Evolutionary conservation across 2,329 filamentous ascomycete genomes (phyloP).

Genomic region (Botrytis squamosa): DNA sequence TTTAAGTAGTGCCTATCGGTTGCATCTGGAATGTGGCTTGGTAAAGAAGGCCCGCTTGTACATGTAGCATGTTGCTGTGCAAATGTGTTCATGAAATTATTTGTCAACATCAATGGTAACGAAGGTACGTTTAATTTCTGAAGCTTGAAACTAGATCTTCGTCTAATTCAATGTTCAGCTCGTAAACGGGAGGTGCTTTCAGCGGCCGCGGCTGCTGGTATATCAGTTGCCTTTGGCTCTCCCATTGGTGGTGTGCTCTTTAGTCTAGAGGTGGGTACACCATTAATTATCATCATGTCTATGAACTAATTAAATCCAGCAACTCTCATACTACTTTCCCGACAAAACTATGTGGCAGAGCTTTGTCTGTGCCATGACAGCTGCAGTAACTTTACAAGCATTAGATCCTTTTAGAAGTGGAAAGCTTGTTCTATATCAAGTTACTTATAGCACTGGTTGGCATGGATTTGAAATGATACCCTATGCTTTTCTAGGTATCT

Average conservation of each 20-base stretch:
- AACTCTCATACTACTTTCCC: constrained; percentile 95
- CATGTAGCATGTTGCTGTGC: constrained; percentile 97
- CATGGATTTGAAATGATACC: constrained; percentile 92
- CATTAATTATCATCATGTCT: neutral
- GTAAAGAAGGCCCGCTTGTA: constrained; percentile 92
- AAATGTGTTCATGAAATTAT: constrained; percentile 89
- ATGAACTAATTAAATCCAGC: constrained; percentile 47
- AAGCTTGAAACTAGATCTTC: neutral
- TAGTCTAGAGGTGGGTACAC: constrained; percentile 70
- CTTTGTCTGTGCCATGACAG: constrained; percentile 99
- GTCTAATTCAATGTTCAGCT: constrained; percentile 49
- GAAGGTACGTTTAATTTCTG: constrained; percentile 59
- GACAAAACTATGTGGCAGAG: constrained; percentile 99
- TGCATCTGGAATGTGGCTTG: constrained; percentile 92
- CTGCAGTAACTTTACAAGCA: constrained; percentile 86
- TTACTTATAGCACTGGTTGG: constrained; percentile 89
- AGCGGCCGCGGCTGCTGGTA: constrained; percentile 71
- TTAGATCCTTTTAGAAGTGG: constrained; percentile 93
- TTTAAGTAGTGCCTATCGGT: constrained; percentile 74
- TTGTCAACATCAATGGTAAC: constrained; percentile 76
- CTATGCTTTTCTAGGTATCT: constrained; percentile 79
- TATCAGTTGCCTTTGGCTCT: constrained; percentile 61
- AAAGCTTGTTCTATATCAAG: constrained; percentile 93
- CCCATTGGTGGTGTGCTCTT: constrained; percentile 91
- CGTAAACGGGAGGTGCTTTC: constrained; percentile 92